phyloP scores from a whole-genome alignment of 371 early-diverging fungal genomes.

The Rhizopus arrhizus region DNA sequence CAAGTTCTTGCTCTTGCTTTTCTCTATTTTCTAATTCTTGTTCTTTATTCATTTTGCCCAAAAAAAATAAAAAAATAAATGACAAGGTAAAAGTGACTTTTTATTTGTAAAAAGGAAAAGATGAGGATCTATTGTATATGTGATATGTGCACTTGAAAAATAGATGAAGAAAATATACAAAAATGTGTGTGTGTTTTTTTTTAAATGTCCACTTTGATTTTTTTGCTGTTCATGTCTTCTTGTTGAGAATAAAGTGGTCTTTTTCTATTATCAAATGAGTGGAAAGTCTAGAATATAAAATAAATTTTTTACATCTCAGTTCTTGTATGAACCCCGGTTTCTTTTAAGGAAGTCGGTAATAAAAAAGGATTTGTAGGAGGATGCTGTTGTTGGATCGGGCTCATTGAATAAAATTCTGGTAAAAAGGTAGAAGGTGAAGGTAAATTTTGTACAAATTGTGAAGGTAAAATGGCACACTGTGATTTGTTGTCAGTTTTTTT shows the following conservation, averaged over 20 bases:
- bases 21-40: constrained; percentile 31
- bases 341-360: constrained; percentile 19
- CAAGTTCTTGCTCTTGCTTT: constrained; percentile 42
- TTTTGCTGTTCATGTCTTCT: constrained; percentile 3
- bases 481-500: constrained; percentile 7
- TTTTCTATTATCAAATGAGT: constrained; percentile 6
- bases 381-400: constrained; percentile 27
- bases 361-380: constrained; percentile 15
- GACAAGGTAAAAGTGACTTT: neutral
- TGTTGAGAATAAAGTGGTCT: constrained; percentile 7
- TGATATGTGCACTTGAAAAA: neutral
- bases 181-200: neutral
- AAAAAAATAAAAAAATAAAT: constrained; percentile 4
- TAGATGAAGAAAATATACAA: neutral
- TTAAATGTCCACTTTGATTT: neutral
- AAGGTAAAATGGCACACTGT: constrained; percentile 46
- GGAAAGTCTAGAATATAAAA: neutral
- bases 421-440: constrained; percentile 80
- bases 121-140: neutral
- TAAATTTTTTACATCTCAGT: neutral
- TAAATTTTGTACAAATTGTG: constrained; percentile 73
- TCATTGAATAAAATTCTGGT: constrained; percentile 69
- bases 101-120: neutral
- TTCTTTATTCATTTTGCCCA: constrained; percentile 15
- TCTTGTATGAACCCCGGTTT: constrained; percentile 9